Evolutionary conservation across 257 asterid genomes (phyloP).

Genomic region (Pogostemon cablin): DNA sequence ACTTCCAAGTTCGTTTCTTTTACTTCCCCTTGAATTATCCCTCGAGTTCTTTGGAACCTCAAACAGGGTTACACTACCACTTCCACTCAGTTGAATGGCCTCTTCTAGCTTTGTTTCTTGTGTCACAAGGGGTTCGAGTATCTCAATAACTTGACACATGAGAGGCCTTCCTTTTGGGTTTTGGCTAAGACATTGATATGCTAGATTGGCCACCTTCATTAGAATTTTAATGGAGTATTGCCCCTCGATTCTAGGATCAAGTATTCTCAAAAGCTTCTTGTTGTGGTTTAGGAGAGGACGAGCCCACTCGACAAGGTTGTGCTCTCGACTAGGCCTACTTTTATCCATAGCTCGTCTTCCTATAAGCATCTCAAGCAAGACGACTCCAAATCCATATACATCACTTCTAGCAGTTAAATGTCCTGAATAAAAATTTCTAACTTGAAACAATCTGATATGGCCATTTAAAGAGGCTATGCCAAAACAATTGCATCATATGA

Average conservation of each 20-base stretch:
- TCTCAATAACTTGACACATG: constrained; percentile 82
- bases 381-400: constrained; percentile 91
- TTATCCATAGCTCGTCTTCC: constrained; percentile 91
- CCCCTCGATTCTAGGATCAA: constrained; percentile 84
- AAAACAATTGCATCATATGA: background rate
- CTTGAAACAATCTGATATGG: background rate
- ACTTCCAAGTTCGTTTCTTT: constrained; percentile 20
- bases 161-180: constrained; percentile 88
- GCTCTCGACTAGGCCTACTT: constrained; percentile 85
- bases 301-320: constrained; percentile 88
- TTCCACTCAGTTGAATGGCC: constrained; percentile 41
- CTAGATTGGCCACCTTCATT: constrained; percentile 76
- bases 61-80: constrained; percentile 65
- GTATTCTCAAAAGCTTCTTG: constrained; percentile 69
- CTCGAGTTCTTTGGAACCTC: constrained; percentile 54
- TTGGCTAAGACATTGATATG: constrained; percentile 85
- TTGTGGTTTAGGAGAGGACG: constrained; percentile 75
- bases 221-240: constrained; percentile 68
- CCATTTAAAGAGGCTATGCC: background rate
- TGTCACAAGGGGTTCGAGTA: constrained; percentile 71
- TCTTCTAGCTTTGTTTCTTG: constrained; percentile 51
- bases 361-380: constrained; percentile 83
- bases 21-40: constrained; percentile 12
- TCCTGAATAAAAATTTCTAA: constrained; percentile 47
- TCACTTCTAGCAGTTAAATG: constrained; percentile 87